These are phyloP conservation scores for Candida methanosorbosa DNA, from an alignment of 805 yeast species.

Conservation along the genomic window DNA sequence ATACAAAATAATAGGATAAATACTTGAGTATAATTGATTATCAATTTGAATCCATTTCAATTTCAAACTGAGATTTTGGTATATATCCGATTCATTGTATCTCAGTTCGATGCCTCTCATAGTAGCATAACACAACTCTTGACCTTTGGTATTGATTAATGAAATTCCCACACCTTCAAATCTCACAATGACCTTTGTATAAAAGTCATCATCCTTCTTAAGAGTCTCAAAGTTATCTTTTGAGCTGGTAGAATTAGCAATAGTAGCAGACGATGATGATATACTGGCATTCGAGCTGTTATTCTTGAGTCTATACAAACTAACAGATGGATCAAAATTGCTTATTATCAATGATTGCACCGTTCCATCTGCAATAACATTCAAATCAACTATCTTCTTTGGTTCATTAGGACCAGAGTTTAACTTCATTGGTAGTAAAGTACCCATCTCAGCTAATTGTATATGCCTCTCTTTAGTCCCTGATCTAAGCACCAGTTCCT, in stretches of 20 bases:
- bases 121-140: constrained; percentile 81
- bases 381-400: constrained; percentile 63
- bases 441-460: constrained; percentile 90
- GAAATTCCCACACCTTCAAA: constrained; percentile 88
- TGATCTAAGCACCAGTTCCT: constrained; percentile 67
- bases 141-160: constrained; percentile 56
- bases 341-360: constrained; percentile 81
- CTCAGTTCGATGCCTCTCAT: constrained; percentile 72
- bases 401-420: constrained; percentile 34
- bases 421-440: constrained; percentile 75
- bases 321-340: constrained; percentile 68
- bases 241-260: constrained; percentile 7
- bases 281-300: constrained; percentile 20
- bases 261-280: constrained; percentile 11
- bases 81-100: constrained; percentile 76
- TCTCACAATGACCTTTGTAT: constrained; percentile 45
- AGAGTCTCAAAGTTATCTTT: constrained; percentile 46
- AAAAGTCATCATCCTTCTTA: constrained; percentile 45
- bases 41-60: constrained; percentile 94
- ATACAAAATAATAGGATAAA: constrained; percentile 79
- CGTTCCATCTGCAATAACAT: constrained; percentile 95
- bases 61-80: constrained; percentile 72
- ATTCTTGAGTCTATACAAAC: constrained; percentile 55
- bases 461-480: constrained; percentile 70
- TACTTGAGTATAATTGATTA: constrained; percentile 82